phyloP scores from a whole-genome alignment of 2,329 filamentous ascomycete genomes.

The Pseudogymnoascus sp. region DNA sequence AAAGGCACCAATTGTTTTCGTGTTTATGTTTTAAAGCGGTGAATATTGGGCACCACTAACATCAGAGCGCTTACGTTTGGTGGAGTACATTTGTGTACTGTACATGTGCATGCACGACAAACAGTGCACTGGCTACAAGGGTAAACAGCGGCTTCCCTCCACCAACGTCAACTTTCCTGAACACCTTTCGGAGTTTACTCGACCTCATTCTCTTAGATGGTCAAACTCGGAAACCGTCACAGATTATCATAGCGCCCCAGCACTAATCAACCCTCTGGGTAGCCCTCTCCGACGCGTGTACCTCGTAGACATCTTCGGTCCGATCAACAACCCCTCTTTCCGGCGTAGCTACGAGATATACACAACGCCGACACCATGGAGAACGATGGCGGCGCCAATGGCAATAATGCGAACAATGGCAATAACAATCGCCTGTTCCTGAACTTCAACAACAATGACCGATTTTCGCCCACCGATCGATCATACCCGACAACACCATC shows the following conservation, averaged over 20 bases:
- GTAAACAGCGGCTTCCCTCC: constrained; percentile 5
- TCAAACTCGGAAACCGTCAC: neutral
- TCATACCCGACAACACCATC: constrained; percentile 85
- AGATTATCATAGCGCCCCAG: constrained; percentile 3
- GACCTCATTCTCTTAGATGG: neutral
- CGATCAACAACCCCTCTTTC: constrained; percentile 5
- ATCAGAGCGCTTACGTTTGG: constrained; percentile 7
- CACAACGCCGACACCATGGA: neutral
- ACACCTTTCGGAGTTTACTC: neutral
- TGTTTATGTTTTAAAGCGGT: constrained; percentile 1
- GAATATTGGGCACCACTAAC: constrained; percentile 7
- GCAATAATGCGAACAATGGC: constrained; percentile 20
- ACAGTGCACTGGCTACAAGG: neutral
- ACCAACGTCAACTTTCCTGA: neutral
- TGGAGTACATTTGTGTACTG: constrained; percentile 8
- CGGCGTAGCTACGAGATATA: neutral
- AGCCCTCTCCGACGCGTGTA: constrained; percentile 1
- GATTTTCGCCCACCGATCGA: constrained; percentile 51
- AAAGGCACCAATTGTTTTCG: neutral
- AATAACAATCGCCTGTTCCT: constrained; percentile 54
- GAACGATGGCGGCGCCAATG: constrained; percentile 16
- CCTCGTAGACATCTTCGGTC: constrained; percentile 3
- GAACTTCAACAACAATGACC: constrained; percentile 60
- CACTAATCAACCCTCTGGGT: neutral
- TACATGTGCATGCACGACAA: constrained; percentile 8